phyloP scores from a whole-genome alignment of 2,329 filamentous ascomycete species.

The Epichloe elymi region DNA sequence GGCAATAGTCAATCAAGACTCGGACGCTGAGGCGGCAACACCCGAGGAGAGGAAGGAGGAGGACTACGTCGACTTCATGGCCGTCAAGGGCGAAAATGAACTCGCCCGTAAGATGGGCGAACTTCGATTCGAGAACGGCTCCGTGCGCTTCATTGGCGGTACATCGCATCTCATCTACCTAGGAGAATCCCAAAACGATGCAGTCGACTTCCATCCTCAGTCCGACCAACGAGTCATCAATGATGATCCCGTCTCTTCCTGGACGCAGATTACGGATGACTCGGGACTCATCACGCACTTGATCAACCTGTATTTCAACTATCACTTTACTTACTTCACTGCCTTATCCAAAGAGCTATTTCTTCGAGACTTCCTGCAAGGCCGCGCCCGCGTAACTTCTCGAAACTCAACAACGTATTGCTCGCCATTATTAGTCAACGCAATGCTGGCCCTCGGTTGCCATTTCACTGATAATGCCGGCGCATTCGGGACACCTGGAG shows the following conservation, averaged over 20 bases:
- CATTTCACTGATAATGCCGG: slow-evolving; percentile 74
- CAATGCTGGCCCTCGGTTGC: slow-evolving; percentile 83
- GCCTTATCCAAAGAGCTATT: slow-evolving; percentile 79
- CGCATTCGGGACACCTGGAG: slow-evolving; percentile 56
- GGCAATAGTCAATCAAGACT: slow-evolving; percentile 33
- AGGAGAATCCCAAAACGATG: slow-evolving; percentile 31
- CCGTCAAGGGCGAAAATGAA: slow-evolving; percentile 55
- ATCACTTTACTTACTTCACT: slow-evolving; percentile 95
- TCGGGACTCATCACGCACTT: slow-evolving; percentile 69
- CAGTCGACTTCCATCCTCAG: slow-evolving; percentile 25
- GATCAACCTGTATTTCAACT: slow-evolving; percentile 95
- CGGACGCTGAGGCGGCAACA: slow-evolving; percentile 9
- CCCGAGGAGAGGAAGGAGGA: slow-evolving; percentile 26
- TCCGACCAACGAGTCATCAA: slow-evolving; percentile 34
- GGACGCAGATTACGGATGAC: slow-evolving; percentile 78
- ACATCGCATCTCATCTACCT: slow-evolving; percentile 88
- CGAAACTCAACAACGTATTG: slow-evolving; percentile 58
- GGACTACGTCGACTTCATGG: slow-evolving; percentile 26
- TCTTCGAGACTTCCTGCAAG: slow-evolving; percentile 68
- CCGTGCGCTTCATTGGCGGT: slow-evolving; percentile 81
- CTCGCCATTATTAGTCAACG: slow-evolving; percentile 80
- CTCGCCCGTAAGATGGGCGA: slow-evolving; percentile 90
- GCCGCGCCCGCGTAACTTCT: slow-evolving; percentile 41
- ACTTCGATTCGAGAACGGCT: slow-evolving; percentile 73
- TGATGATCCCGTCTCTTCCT: slow-evolving; percentile 65